These are phyloP conservation scores for Phtheirospermum japonicum DNA, from an alignment of 257 asterid genomes.

Conservation along the genomic window DNA sequence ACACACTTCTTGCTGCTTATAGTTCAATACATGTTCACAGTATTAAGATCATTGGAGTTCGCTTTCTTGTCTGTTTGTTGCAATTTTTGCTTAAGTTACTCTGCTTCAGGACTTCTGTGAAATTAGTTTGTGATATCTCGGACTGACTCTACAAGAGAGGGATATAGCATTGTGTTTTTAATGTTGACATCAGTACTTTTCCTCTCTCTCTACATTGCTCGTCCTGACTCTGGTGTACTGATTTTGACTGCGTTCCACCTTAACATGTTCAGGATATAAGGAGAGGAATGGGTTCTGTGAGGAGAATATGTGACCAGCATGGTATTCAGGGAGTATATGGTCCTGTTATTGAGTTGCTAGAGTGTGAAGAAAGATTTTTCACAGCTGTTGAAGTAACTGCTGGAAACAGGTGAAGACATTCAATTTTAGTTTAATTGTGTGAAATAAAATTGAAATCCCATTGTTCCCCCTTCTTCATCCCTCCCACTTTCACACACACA, in stretches of 20 bases:
- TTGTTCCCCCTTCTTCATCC: neutral
- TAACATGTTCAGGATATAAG: slow-evolving; percentile 74
- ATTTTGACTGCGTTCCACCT: slow-evolving; percentile 19
- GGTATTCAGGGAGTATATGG: slow-evolving; percentile 75
- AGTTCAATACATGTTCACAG: slow-evolving; percentile 1
- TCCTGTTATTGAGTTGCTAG: slow-evolving; percentile 86
- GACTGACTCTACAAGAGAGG: slow-evolving; percentile 13
- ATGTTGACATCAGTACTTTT: slow-evolving; percentile 10
- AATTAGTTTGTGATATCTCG: slow-evolving; percentile 19
- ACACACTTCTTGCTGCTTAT: neutral
- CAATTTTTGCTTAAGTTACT: slow-evolving; percentile 14
- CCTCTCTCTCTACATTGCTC: slow-evolving; percentile 2
- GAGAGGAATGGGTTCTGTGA: slow-evolving; percentile 88
- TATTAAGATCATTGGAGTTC: neutral
- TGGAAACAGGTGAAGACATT: slow-evolving; percentile 71
- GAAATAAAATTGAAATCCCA: slow-evolving; percentile 15
- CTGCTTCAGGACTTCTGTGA: slow-evolving; percentile 14
- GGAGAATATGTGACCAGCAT: slow-evolving; percentile 55
- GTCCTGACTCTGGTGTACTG: slow-evolving; percentile 13
- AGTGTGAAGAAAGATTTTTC: slow-evolving; percentile 86
- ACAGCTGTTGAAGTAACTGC: slow-evolving; percentile 99
- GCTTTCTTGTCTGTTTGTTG: slow-evolving; percentile 4
- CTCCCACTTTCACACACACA: neutral
- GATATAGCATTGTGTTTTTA: slow-evolving; percentile 18
- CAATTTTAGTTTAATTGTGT: slow-evolving; percentile 13